Percentiles rank a stretch among this genome's conserved stretches.
These are phyloP conservation scores for Lyophyllum semitale DNA, from an alignment of 768 basidiomycete genomes.

Conservation along the genomic window DNA sequence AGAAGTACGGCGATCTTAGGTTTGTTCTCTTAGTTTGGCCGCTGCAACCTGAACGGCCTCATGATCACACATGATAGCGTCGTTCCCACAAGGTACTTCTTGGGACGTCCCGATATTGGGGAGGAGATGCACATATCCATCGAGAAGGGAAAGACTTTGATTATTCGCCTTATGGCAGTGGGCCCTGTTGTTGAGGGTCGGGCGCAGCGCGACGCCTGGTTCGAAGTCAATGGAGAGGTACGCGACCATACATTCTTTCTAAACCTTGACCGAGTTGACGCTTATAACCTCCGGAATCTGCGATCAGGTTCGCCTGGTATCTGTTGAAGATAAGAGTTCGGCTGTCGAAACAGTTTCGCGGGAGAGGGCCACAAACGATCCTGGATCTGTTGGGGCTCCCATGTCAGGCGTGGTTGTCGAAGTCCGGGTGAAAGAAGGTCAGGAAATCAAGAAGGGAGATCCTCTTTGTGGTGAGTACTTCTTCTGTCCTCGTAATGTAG, in stretches of 20 bases:
- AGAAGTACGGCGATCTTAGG: conserved; percentile 96
- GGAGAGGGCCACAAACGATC: conserved; percentile 92
- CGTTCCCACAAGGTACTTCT: conserved; percentile 95
- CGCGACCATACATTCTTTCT: conserved; percentile 16
- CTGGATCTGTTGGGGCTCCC: conserved; percentile 95
- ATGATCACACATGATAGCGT: conserved; percentile 56
- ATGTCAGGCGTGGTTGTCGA: conserved; percentile 99
- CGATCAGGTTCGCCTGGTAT: conserved; percentile 84
- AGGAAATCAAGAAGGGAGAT: conserved; percentile 98
- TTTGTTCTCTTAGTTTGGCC: conserved; percentile 32
- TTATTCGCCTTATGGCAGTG: conserved; percentile 93
- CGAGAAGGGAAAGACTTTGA: conserved; percentile 95
- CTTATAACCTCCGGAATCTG: conserved; percentile 17
- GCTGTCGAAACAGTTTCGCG: conserved; percentile 93
- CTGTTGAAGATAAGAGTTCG: conserved; percentile 96
- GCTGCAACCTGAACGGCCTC: conserved; percentile 9
- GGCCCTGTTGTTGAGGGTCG: conserved; percentile 91
- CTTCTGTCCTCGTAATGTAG: conserved; percentile 11
- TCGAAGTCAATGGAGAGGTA: conserved; percentile 96
- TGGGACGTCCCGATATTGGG: conserved; percentile 86
- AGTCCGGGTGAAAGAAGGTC: conserved; percentile 95
- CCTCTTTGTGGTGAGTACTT: conserved; percentile 78
- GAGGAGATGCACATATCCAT: conserved; percentile 98
- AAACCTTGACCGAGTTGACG: conserved; percentile 3
- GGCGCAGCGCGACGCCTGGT: conserved; percentile 96